Percentiles rank a stretch among this genome's conserved stretches.
Evolutionary conservation across 2,329 filamentous ascomycete genomes (phyloP).

Genomic region (Ascochyta lentis): DNA sequence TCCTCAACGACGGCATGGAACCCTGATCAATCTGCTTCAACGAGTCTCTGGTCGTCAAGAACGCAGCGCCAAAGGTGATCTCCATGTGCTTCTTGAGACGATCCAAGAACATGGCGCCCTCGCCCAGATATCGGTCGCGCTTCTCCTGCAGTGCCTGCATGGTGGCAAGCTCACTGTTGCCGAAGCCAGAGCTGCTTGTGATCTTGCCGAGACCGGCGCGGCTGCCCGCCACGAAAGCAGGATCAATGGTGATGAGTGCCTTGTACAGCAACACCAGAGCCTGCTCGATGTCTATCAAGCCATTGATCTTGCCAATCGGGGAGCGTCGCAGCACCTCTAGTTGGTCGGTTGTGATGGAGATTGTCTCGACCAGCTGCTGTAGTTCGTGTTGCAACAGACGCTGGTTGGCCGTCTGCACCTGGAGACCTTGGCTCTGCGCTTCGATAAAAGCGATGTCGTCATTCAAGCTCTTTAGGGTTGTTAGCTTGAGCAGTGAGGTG

Average conservation of each 20-base stretch:
- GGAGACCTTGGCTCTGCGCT: conserved; percentile 93
- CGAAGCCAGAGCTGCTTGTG: conserved; percentile 63
- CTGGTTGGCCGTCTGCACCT: conserved; percentile 96
- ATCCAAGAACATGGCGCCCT: conserved; percentile 77
- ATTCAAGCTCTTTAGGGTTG: conserved; percentile 73
- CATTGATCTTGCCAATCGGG: conserved; percentile 73
- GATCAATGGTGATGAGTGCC: conserved; percentile 92
- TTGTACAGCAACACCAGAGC: conserved; percentile 84
- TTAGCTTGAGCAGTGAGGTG: conserved; percentile 26
- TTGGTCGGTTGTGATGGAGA: conserved; percentile 80
- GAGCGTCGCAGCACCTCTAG: conserved; percentile 76
- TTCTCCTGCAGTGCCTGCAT: conserved; percentile 97
- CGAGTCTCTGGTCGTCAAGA: conserved; percentile 71
- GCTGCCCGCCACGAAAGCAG: conserved; percentile 66
- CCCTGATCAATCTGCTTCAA: conserved; percentile 58
- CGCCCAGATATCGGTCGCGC: conserved; percentile 83
- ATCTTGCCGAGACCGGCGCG: conserved; percentile 49
- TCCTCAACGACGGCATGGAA: conserved; percentile 61
- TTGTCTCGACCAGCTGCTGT: conserved; percentile 85
- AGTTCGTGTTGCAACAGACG: conserved; percentile 91
- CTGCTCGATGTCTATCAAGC: conserved; percentile 78
- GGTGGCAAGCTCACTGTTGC: conserved; percentile 75
- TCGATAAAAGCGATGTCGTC: conserved; percentile 98
- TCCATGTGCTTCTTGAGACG: conserved; percentile 83
- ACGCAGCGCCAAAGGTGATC: conserved; percentile 77